Evolutionary conservation across 192 early-diverging fungal genomes (phyloP).

Genomic region (Coemansia sp.): DNA sequence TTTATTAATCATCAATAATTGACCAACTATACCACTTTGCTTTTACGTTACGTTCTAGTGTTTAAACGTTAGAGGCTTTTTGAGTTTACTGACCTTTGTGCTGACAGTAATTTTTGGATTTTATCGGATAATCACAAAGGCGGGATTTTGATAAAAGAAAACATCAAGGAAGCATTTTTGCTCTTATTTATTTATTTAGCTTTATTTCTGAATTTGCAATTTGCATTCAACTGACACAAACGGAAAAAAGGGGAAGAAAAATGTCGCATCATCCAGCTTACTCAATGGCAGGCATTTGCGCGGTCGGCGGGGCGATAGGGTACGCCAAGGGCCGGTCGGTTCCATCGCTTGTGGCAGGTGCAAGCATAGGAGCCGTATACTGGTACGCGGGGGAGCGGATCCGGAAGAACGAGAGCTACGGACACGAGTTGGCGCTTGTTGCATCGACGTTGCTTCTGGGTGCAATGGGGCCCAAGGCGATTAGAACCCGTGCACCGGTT

Average conservation of each 20-base stretch:
- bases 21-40: too few relatives aligned
- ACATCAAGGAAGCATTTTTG: neutral
- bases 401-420: slow-evolving; percentile 41
- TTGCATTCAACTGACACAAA: neutral
- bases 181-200: neutral
- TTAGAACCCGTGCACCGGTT: slow-evolving; percentile 43
- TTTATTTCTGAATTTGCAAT: neutral
- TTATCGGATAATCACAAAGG: too few relatives aligned
- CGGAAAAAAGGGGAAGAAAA: neutral
- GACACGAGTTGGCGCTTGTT: slow-evolving; percentile 44
- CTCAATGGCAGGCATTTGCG: slow-evolving; percentile 47
- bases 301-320: slow-evolving; percentile 41
- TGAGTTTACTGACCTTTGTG: too few relatives aligned
- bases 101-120: too few relatives aligned
- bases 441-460: slow-evolving; percentile 43
- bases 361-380: slow-evolving; percentile 44
- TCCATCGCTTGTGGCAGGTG: slow-evolving; percentile 47
- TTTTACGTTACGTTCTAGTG: too few relatives aligned
- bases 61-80: too few relatives aligned
- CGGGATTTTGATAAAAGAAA: neutral
- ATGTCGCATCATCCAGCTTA: slow-evolving; percentile 54
- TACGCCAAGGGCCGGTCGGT: slow-evolving; percentile 49
- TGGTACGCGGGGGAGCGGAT: slow-evolving; percentile 38
- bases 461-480: slow-evolving; percentile 51
- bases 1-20: too few relatives aligned